phyloP scores from a whole-genome alignment of 1,284 basidiomycete genomes.

The Pyrrhoderma noxium region DNA sequence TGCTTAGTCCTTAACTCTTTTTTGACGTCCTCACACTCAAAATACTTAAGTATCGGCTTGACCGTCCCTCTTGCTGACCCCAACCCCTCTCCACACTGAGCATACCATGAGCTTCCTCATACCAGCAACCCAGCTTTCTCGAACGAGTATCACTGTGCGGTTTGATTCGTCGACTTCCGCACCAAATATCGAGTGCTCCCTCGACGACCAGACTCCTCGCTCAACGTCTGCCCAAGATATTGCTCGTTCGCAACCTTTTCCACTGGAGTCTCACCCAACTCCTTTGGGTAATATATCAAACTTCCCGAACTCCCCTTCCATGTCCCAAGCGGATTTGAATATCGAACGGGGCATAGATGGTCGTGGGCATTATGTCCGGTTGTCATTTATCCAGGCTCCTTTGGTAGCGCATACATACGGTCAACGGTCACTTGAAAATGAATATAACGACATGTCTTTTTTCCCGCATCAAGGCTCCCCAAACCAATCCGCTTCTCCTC shows the following conservation, averaged over 20 bases:
- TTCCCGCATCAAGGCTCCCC: background rate
- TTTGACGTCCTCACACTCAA: background rate
- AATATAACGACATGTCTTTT: conserved; percentile 3
- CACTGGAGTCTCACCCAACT: background rate
- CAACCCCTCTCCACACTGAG: background rate
- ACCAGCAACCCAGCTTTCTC: conserved; percentile 13
- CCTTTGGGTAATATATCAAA: background rate
- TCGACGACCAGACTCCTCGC: conserved; percentile 14
- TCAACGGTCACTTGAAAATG: conserved; percentile 1
- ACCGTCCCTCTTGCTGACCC: background rate
- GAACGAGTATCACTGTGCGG: conserved; percentile 16
- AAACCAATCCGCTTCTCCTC: background rate
- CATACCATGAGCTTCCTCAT: conserved; percentile 16
- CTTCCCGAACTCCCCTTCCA: background rate
- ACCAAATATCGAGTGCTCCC: conserved; percentile 17
- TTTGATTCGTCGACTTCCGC: conserved; percentile 10
- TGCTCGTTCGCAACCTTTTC: background rate
- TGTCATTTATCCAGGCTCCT: conserved; percentile 13
- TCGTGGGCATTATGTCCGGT: conserved; percentile 16
- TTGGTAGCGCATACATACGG: background rate
- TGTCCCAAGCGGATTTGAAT: conserved; percentile 9
- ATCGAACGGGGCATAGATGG: conserved; percentile 17
- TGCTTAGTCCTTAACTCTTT: background rate
- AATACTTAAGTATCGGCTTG: conserved; percentile 5
- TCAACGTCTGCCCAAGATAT: background rate